phyloP scores from a whole-genome alignment of 208 protist genomes.

The Jaenimonas drosophilae region DNA sequence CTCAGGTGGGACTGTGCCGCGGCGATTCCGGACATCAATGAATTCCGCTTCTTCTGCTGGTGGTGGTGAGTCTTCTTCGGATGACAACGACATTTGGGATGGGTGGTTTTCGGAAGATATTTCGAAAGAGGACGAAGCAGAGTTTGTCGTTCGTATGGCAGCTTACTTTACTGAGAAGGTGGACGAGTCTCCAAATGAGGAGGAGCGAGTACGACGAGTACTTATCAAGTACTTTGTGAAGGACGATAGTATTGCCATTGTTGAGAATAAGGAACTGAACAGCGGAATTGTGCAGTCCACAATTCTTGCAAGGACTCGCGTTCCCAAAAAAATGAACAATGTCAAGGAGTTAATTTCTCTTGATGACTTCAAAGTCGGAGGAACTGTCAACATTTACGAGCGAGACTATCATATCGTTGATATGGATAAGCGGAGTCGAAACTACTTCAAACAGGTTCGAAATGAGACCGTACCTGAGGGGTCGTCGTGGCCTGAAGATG shows the following conservation, averaged over 20 bases:
- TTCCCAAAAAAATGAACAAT: slow-evolving; percentile 41
- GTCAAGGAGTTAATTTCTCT: slow-evolving; percentile 39
- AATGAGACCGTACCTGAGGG: slow-evolving; percentile 24
- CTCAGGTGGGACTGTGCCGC: slow-evolving; percentile 18
- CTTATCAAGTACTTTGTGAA: slow-evolving; percentile 65
- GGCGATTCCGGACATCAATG: not conserved
- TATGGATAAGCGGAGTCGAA: slow-evolving; percentile 67
- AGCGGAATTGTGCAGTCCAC: slow-evolving; percentile 56
- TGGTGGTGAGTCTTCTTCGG: not conserved
- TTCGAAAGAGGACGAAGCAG: slow-evolving; percentile 37
- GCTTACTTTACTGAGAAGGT: slow-evolving; percentile 73
- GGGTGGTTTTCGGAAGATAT: slow-evolving; percentile 68
- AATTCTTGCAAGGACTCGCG: slow-evolving; percentile 71
- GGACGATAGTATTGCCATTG: slow-evolving; percentile 75
- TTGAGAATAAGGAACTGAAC: slow-evolving; percentile 57
- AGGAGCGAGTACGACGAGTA: slow-evolving; percentile 55
- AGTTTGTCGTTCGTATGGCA: slow-evolving; percentile 70
- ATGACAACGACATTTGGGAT: slow-evolving; percentile 37
- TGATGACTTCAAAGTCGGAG: slow-evolving; percentile 69
- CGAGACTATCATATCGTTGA: slow-evolving; percentile 69
- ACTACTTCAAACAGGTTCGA: slow-evolving; percentile 50
- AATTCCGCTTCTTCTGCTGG: too few relatives aligned
- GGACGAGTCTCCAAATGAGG: slow-evolving; percentile 39
- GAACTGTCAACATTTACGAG: slow-evolving; percentile 53
- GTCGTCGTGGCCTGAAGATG: slow-evolving; percentile 31